These are phyloP conservation scores for Aegilops umbellulata DNA, from an alignment of 176 grass and related monocot species.

Conservation along the genomic window DNA sequence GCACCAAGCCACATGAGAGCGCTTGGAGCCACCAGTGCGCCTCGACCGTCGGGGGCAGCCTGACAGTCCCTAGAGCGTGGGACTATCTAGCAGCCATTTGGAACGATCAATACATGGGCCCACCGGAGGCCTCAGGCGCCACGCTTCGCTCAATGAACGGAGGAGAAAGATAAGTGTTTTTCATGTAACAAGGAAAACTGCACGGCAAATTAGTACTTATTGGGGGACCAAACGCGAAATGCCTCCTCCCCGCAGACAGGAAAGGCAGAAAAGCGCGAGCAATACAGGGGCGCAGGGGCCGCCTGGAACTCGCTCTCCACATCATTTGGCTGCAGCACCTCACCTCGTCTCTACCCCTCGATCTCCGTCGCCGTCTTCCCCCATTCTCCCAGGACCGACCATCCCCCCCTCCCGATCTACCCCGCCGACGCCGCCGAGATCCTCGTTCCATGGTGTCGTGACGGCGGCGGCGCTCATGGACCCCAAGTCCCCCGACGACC, in stretches of 20 bases:
- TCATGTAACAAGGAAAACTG: not conserved
- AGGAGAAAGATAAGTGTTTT: not conserved
- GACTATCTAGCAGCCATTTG: no score
- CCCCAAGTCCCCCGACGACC: conserved; percentile 34
- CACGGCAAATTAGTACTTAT: not conserved
- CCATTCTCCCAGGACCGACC: conserved; percentile 36
- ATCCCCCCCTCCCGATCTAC: conserved; percentile 1
- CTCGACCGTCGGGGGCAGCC: no score
- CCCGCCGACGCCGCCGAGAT: conserved; percentile 19
- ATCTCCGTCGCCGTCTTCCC: conserved; percentile 23
- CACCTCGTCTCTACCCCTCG: not conserved
- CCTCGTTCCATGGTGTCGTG: conserved; percentile 44
- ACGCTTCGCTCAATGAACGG: no score
- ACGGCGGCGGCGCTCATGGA: conserved; percentile 34
- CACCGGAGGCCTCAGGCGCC: no score
- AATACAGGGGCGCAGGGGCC: not conserved
- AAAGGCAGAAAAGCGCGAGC: conserved; percentile 9
- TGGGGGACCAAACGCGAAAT: not conserved
- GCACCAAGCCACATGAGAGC: no score
- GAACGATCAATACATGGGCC: no score
- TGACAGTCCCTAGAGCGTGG: no score
- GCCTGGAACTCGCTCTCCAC: not conserved
- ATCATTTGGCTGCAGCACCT: conserved; percentile 15
- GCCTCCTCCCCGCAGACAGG: not conserved
- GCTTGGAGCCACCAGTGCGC: no score